A percentile compares a stretch with the other conserved stretches of the same genome.
These are phyloP conservation scores for Cyclotella atomus DNA, from an alignment of 108 stramenopile species.

Conservation along the genomic window DNA sequence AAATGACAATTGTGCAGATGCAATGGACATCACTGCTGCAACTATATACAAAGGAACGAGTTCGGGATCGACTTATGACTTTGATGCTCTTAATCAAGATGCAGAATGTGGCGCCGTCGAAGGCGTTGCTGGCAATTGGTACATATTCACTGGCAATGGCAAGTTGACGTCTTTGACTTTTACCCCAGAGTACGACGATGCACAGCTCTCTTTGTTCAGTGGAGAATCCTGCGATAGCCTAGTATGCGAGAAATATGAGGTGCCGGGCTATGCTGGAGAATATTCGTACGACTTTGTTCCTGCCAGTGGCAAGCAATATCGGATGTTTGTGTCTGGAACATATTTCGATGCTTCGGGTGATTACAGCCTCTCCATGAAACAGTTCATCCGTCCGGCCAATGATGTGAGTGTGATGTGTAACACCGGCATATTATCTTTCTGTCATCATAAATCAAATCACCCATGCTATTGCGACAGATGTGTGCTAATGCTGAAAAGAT, in stretches of 20 bases:
- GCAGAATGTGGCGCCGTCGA: background rate
- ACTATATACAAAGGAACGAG: background rate
- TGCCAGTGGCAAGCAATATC: background rate
- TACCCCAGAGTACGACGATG: background rate
- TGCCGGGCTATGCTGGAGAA: background rate
- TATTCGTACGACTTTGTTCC: background rate
- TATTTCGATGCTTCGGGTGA: conserved; percentile 9
- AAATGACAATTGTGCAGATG: conserved; percentile 18
- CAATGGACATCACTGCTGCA: background rate
- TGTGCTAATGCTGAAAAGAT: background rate
- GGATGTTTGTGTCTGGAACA: background rate
- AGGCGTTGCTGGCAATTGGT: conserved; percentile 16
- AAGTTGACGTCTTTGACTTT: conserved; percentile 2
- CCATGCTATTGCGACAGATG: too few species aligned
- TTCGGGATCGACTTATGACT: conserved; percentile 9
- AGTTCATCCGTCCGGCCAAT: conserved; percentile 6
- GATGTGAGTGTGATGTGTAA: too few species aligned
- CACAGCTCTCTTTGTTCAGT: conserved; percentile 20
- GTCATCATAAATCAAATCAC: too few species aligned
- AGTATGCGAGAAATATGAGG: conserved; percentile 1
- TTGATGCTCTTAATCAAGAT: conserved; percentile 2
- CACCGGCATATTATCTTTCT: too few species aligned
- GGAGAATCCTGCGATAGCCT: conserved; percentile 11
- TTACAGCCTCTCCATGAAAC: background rate
- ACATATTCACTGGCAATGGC: conserved; percentile 15